These are phyloP conservation scores for Tephrocybe rancida DNA, from an alignment of 768 basidiomycete genomes.

Conservation along the genomic window DNA sequence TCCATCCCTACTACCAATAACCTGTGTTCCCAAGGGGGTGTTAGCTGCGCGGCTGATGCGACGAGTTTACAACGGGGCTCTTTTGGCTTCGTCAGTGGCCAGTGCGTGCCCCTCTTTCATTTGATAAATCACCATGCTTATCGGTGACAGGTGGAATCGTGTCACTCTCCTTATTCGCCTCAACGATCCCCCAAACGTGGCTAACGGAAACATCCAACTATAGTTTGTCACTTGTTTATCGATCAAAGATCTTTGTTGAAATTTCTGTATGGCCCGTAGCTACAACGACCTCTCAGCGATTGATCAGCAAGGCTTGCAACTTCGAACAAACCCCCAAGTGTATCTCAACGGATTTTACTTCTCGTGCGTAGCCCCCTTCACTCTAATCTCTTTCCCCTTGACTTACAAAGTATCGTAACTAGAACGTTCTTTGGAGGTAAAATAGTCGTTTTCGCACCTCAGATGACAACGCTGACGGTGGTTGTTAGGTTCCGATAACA, in stretches of 20 bases:
- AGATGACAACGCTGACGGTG: conserved; percentile 11
- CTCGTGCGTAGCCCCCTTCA: conserved; percentile 50
- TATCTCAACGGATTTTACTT: conserved; percentile 74
- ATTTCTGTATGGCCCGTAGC: conserved; percentile 36
- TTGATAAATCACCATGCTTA: background rate
- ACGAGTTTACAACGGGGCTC: conserved; percentile 69
- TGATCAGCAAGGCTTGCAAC: conserved; percentile 59
- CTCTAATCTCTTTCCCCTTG: background rate
- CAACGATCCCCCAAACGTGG: conserved; percentile 64
- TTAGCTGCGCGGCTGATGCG: conserved; percentile 74
- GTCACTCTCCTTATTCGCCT: conserved; percentile 75
- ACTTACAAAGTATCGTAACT: background rate
- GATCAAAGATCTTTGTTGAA: background rate
- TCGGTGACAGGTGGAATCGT: conserved; percentile 60
- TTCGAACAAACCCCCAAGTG: conserved; percentile 56
- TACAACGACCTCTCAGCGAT: conserved; percentile 71
- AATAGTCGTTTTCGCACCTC: background rate
- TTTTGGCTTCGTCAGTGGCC: conserved; percentile 62
- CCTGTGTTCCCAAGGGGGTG: conserved; percentile 54
- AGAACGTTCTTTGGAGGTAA: conserved; percentile 85
- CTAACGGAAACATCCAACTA: conserved; percentile 72
- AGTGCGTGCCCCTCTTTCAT: conserved; percentile 45
- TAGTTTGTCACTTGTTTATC: conserved; percentile 53
- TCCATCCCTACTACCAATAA: conserved; percentile 69
- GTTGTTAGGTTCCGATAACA: conserved; percentile 55